Evolutionary conservation across 306 rosid species (phyloP).

Genomic region (Psophocarpus tetragonolobus): DNA sequence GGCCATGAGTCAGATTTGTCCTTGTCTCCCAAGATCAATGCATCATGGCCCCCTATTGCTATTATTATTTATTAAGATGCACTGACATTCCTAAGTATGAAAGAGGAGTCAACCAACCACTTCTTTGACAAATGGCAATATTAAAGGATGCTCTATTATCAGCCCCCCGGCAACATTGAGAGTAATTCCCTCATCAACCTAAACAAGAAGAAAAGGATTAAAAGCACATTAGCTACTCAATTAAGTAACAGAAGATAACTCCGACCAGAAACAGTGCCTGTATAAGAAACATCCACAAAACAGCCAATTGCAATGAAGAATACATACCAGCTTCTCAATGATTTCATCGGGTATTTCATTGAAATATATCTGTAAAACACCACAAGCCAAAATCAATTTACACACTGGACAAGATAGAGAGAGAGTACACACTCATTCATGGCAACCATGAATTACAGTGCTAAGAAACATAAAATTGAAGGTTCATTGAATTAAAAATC

Average conservation of each 20-base stretch:
- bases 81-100: conserved; percentile 10
- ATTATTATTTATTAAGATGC: conserved; percentile 15
- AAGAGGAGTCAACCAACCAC: conserved; percentile 72
- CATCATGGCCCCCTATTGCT: background rate
- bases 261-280: background rate
- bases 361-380: conserved; percentile 77
- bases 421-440: background rate
- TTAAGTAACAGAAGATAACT: conserved; percentile 9
- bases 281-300: conserved; percentile 22
- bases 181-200: conserved; percentile 89
- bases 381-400: conserved; percentile 33
- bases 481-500: conserved; percentile 3
- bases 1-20: conserved; percentile 6
- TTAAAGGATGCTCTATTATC: conserved; percentile 86
- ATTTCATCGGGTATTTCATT: conserved; percentile 81
- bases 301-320: conserved; percentile 29
- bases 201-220: conserved; percentile 15
- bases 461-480: conserved; percentile 19
- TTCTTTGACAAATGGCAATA: conserved; percentile 75
- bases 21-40: conserved; percentile 17
- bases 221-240: background rate
- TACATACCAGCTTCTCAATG: conserved; percentile 81
- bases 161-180: conserved; percentile 92
- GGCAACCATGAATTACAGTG: background rate
- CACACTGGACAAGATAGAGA: background rate